Evolutionary conservation across 305 asterid species (phyloP).

Genomic region (Fraxinus dipetala): DNA sequence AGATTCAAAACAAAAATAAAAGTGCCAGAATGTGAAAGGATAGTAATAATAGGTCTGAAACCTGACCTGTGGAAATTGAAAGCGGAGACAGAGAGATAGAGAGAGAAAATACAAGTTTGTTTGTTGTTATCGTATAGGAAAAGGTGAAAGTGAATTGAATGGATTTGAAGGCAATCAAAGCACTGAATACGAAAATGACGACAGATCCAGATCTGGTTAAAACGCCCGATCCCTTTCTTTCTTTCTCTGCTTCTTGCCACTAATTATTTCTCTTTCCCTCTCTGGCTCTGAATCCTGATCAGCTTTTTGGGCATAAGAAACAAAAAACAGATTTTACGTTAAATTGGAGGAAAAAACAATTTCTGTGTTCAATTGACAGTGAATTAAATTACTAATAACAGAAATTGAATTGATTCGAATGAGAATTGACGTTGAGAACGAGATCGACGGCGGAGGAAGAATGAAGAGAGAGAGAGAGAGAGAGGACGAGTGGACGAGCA

Average conservation of each 20-base stretch:
- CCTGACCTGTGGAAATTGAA: slow-evolving; percentile 33
- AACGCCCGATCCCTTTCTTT: slow-evolving; percentile 31
- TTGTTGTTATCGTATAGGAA: slow-evolving; percentile 32
- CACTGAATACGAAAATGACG: slow-evolving; percentile 48
- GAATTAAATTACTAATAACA: slow-evolving; percentile 1
- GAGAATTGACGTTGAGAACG: slow-evolving; percentile 10
- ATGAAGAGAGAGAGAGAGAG: slow-evolving; percentile 8
- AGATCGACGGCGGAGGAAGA: neutral
- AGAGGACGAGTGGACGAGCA: slow-evolving; percentile 35
- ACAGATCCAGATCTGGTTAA: slow-evolving; percentile 43
- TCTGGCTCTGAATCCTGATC: slow-evolving; percentile 17
- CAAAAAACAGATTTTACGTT: slow-evolving; percentile 18
- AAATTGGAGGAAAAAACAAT: neutral
- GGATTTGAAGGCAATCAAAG: slow-evolving; percentile 32
- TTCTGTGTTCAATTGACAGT: slow-evolving; percentile 15
- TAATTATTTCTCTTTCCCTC: neutral
- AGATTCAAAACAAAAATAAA: slow-evolving; percentile 24
- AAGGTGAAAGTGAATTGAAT: slow-evolving; percentile 35
- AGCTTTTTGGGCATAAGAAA: slow-evolving; percentile 27
- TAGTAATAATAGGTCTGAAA: slow-evolving; percentile 25
- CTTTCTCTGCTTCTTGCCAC: slow-evolving; percentile 1
- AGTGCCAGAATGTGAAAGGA: slow-evolving; percentile 9
- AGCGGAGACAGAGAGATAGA: slow-evolving; percentile 22
- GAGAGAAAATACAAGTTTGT: neutral
- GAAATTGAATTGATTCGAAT: slow-evolving; percentile 22